These are phyloP conservation scores for Luvunga scandens DNA, from an alignment of 345 rosid species.

Conservation along the genomic window DNA sequence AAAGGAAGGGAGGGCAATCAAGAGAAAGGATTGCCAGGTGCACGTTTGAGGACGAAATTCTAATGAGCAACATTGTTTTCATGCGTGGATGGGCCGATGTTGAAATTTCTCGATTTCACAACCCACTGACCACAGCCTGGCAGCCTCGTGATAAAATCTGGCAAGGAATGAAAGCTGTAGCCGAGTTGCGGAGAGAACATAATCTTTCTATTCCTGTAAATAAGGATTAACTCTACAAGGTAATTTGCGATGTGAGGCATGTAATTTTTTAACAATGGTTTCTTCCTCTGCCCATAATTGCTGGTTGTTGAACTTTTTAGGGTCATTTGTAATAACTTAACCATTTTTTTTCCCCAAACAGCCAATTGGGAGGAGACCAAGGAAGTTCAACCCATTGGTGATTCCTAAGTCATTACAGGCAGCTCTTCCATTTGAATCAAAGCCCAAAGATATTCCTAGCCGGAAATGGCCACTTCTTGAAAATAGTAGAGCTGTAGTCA, in stretches of 20 bases:
- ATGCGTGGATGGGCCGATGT: too few relatives aligned
- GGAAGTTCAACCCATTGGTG: conserved; percentile 76
- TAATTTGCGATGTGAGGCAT: conserved; percentile 18
- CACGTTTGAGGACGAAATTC: conserved; percentile 91
- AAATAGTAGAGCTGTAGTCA: conserved; percentile 66
- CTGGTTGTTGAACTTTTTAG: neutral
- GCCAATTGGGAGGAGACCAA: conserved; percentile 71
- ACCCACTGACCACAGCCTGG: conserved; percentile 82
- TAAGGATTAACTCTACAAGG: conserved; percentile 89
- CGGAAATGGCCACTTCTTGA: conserved; percentile 50
- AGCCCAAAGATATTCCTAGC: conserved; percentile 66
- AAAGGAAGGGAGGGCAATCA: conserved; percentile 55
- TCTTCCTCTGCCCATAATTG: neutral
- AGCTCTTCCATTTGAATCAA: conserved; percentile 74
- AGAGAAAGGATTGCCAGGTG: conserved; percentile 91
- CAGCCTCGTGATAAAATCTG: conserved; percentile 75
- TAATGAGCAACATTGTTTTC: conserved; percentile 54
- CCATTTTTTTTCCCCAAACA: conserved; percentile 24
- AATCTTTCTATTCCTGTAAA: conserved; percentile 68
- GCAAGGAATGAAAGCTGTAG: conserved; percentile 94
- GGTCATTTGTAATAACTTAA: neutral
- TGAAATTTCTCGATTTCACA: conserved; percentile 58
- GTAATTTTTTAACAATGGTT: neutral
- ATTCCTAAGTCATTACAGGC: conserved; percentile 70
- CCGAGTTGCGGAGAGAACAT: conserved; percentile 73